These are phyloP conservation scores for Perilla frutescens DNA, from an alignment of 257 asterid species.

Conservation along the genomic window DNA sequence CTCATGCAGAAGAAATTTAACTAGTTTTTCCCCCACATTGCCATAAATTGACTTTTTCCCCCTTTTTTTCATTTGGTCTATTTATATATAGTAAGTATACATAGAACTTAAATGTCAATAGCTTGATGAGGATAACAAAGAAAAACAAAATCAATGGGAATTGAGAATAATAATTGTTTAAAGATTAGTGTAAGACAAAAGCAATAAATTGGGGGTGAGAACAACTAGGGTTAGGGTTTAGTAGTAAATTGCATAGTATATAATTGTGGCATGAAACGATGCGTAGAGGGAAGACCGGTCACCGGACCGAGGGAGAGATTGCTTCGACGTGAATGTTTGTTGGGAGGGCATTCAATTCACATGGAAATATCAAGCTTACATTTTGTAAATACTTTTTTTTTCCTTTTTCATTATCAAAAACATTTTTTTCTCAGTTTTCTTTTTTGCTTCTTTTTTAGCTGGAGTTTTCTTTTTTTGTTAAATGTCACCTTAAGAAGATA, in stretches of 20 bases:
- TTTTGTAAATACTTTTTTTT: no score
- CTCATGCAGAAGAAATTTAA: conserved; percentile 37
- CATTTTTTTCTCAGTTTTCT: no score
- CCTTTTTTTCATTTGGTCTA: background rate
- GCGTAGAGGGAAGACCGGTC: conserved; percentile 50
- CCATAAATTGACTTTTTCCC: conserved; percentile 46
- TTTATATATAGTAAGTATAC: background rate
- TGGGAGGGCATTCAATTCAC: conserved; percentile 88
- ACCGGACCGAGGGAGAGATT: conserved; percentile 60
- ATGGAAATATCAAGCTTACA: conserved; percentile 44
- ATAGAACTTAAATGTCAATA: conserved; percentile 25
- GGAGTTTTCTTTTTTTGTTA: no score
- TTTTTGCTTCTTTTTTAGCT: no score
- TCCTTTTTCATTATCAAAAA: no score
- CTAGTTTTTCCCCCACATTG: conserved; percentile 45
- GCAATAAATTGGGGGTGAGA: conserved; percentile 64
- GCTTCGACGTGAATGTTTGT: conserved; percentile 95
- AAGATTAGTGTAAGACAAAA: conserved; percentile 51
- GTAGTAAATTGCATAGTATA: conserved; percentile 41
- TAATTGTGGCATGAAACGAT: conserved; percentile 46
- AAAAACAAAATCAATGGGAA: conserved; percentile 15
- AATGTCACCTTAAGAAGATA: no score
- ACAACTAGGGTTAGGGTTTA: conserved; percentile 69
- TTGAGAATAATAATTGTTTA: conserved; percentile 30
- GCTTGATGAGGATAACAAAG: conserved; percentile 36